Evolutionary conservation across 805 yeast species (phyloP).

Genomic region (Ogataea trehalophila): DNA sequence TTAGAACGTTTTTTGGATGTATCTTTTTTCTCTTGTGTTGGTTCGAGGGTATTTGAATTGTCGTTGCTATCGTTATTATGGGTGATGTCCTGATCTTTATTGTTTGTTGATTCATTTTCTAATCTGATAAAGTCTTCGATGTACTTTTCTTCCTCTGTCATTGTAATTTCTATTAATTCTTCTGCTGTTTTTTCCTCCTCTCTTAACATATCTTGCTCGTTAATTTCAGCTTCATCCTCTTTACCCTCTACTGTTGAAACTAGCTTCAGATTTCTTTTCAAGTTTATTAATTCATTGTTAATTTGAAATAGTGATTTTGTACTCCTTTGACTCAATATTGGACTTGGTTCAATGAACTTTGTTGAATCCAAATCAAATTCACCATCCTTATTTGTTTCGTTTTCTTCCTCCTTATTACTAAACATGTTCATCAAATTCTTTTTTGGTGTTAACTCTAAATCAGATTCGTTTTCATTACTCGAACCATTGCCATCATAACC

Average conservation of each 20-base stretch:
- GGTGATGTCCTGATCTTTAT: neutral
- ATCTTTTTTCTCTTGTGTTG: constrained; percentile 3
- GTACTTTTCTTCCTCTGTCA: constrained; percentile 9
- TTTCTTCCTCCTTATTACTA: too few relatives aligned
- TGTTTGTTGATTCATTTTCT: neutral
- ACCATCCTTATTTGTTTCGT: too few relatives aligned
- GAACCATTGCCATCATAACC: neutral
- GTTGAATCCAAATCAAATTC: too few relatives aligned
- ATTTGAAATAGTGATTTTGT: constrained; percentile 39
- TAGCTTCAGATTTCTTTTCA: constrained; percentile 23
- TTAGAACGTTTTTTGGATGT: constrained; percentile 27
- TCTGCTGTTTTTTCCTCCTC: neutral
- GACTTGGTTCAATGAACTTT: constrained; percentile 27
- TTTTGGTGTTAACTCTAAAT: neutral
- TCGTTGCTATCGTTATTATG: neutral
- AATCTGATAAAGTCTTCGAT: neutral
- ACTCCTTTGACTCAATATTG: constrained; percentile 20
- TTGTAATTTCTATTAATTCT: neutral
- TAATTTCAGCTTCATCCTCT: neutral
- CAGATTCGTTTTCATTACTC: neutral
- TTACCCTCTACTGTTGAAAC: constrained; percentile 14
- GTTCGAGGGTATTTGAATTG: neutral
- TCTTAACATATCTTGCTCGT: neutral
- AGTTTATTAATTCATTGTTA: constrained; percentile 39
- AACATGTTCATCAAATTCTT: neutral